A percentile compares a stretch with the other conserved stretches of the same genome.
Conservation (phyloP, 129 eudicot species). For the Daucus carota region DH1_v3.0 NC_030382.2:53534001-53534500, state of each 20-base stretch:
- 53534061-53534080: conserved; percentile 6
- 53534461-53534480: conserved; percentile 31
- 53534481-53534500: conserved; percentile 14
- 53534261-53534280: conserved; percentile 27
- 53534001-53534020: background rate
- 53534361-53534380: conserved; percentile 42
- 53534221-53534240: conserved; percentile 25
- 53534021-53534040: conserved; percentile 10
- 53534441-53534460: conserved; percentile 21
- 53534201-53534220: conserved; percentile 3
- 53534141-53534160: conserved; percentile 27
- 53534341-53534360: conserved; percentile 28
- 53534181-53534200: conserved; percentile 19
- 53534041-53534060: conserved; percentile 9
- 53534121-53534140: conserved; percentile 33
- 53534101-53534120: conserved; percentile 15
- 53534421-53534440: conserved; percentile 24
- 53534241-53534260: conserved; percentile 16
- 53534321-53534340: conserved; percentile 26
- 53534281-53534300: conserved; percentile 24
- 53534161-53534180: conserved; percentile 11
- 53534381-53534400: conserved; percentile 20
- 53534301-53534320: conserved; percentile 29
- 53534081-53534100: conserved; percentile 7
- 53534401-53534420: conserved; percentile 15